Conservation (phyloP, 1,139 yeast species). For the Meyerozyma guilliermondii region DNA sequence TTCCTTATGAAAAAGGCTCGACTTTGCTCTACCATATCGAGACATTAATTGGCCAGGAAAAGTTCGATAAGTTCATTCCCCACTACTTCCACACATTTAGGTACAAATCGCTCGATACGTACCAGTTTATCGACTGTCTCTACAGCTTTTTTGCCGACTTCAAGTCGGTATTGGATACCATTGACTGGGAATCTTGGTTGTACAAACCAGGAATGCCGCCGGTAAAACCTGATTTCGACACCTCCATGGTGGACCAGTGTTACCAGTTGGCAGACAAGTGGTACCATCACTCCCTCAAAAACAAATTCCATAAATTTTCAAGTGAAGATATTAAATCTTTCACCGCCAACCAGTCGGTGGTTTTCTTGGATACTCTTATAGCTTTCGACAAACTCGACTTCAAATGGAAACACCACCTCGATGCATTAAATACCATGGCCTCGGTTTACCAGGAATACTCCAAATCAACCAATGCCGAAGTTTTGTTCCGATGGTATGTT, state of each 20-base stretch:
- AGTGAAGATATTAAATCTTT: constrained; percentile 48
- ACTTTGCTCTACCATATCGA: constrained; percentile 74
- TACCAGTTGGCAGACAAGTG: constrained; percentile 62
- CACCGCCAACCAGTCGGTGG: constrained; percentile 71
- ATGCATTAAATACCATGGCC: constrained; percentile 39
- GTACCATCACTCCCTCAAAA: constrained; percentile 31
- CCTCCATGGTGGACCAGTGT: constrained; percentile 71
- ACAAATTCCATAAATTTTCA: constrained; percentile 14
- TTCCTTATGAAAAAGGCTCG: constrained; percentile 90
- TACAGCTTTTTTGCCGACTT: constrained; percentile 56
- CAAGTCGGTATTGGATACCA: constrained; percentile 47
- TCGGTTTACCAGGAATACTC: constrained; percentile 41
- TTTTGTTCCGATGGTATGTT: constrained; percentile 71
- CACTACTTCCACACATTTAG: constrained; percentile 68
- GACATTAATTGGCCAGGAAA: constrained; percentile 44
- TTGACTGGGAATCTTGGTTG: constrained; percentile 87
- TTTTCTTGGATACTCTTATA: constrained; percentile 64
- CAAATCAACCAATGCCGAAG: constrained; percentile 69
- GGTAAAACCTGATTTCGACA: constrained; percentile 68
- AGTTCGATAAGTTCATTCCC: constrained; percentile 75
- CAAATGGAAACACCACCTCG: constrained; percentile 32
- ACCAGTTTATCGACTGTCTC: constrained; percentile 71
- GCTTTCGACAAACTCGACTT: constrained; percentile 30
- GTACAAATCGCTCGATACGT: constrained; percentile 71
- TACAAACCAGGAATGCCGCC: constrained; percentile 84